Conservation (phyloP, 2,329 filamentous ascomycete species). For the Sclerotinia spermophila region DNA sequence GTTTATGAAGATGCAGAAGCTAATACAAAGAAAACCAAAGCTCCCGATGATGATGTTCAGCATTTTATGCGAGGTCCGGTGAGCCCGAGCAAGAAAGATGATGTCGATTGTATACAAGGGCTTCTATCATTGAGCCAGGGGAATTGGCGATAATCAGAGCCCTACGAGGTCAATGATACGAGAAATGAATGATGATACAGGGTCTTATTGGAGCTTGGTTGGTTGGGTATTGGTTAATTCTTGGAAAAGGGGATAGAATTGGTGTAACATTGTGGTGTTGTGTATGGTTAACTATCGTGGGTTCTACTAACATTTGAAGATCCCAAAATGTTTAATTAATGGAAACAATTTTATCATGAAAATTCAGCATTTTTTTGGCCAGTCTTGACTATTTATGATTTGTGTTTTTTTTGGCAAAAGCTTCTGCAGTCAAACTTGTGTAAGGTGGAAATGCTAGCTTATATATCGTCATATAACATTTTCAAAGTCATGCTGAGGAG, state of each 20-base stretch:
- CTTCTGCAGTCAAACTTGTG: background rate
- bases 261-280: background rate
- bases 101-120: slow-evolving; percentile 87
- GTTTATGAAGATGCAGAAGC: slow-evolving; percentile 52
- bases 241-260: slow-evolving; percentile 3
- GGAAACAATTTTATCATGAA: background rate
- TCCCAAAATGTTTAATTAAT: slow-evolving; percentile 12
- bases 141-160: slow-evolving; percentile 61
- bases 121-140: slow-evolving; percentile 84
- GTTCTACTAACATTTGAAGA: background rate
- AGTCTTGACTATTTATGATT: background rate
- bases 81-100: slow-evolving; percentile 69
- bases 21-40: slow-evolving; percentile 15
- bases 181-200: slow-evolving; percentile 17
- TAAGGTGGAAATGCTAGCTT: background rate
- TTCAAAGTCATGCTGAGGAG: background rate
- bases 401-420: too few relatives aligned
- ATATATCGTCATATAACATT: background rate
- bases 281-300: slow-evolving; percentile 6
- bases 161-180: background rate
- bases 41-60: slow-evolving; percentile 60
- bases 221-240: slow-evolving; percentile 8
- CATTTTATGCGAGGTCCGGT: slow-evolving; percentile 67
- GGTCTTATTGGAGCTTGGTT: slow-evolving; percentile 16
- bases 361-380: background rate